Base-by-base conservation (phyloP, 2,329 filamentous ascomycete species). In the Monilinia fructicola region DNA sequence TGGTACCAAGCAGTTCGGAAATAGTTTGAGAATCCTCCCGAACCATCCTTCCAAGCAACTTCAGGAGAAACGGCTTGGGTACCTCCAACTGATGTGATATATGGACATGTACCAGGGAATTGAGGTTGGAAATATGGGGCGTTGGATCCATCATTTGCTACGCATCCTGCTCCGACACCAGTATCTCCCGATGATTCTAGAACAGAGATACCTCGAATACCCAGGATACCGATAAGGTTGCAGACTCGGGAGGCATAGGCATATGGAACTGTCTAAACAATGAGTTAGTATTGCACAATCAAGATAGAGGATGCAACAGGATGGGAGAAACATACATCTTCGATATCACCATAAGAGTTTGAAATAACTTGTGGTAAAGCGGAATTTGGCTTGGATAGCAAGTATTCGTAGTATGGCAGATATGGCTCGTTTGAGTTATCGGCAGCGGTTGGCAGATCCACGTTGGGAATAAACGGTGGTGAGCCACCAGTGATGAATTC, bases 301-400 rank as follows among this genome's bases (percentile, higher is more conserved):
- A 42, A 21, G 2, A 10, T 23, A 21, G n/a, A 31, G 1, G 4
- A 54, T 9, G 3, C 1, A 60, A 16, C 35, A 12, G 14, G 4
- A 26, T 21, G 12, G 31, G 23, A 7, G n/a, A 26, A 26, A 65
- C 64, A 48, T 38, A 65, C 64, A 48, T 65, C 78, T 76, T 87
- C 85, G 68, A 86, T 81, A 70, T 87, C 85, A 26, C 81, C 83
- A 72, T 87, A 88, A 16, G 83, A 85, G 28, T 85, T 81, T 53
- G 82, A 83, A 26, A 88, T 79, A 1, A 87, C 82, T 64, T 85
- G 84, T 0, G 86, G 85, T 12, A 87, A 71, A 28, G 53, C 69
- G 2, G 59, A 66, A 53, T 81, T 76, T 21, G 77, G 73, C 54
- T 82, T 79, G 0, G 78, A 74, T 2, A 87, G 76, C 14, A 88